phyloP scores from a whole-genome alignment of 2,329 filamentous ascomycete species.

The Dactylonectria estremocensis region DNA sequence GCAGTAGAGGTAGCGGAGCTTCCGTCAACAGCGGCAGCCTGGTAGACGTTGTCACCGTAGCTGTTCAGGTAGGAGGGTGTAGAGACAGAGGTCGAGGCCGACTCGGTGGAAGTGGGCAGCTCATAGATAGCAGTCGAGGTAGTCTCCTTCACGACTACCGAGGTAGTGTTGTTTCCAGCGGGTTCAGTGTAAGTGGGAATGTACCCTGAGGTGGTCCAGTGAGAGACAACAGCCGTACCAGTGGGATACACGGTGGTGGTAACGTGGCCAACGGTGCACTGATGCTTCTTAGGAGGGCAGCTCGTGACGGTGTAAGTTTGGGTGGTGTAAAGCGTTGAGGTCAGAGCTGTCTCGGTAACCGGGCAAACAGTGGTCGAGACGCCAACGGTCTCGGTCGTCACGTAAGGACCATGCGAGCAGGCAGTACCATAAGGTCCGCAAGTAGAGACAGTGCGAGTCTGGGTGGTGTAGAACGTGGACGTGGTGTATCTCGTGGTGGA shows the following conservation, averaged over 20 bases:
- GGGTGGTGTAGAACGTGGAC: conserved; percentile 42
- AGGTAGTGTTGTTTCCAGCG: background rate
- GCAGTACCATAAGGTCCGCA: conserved; percentile 39
- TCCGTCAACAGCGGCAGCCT: conserved; percentile 13
- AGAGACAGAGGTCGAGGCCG: background rate
- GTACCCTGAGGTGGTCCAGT: conserved; percentile 5
- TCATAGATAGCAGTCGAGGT: background rate
- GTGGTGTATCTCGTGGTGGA: conserved; percentile 38
- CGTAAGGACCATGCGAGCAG: conserved; percentile 27
- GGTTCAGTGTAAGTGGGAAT: conserved; percentile 1
- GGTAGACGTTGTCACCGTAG: conserved; percentile 5
- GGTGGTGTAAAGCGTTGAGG: conserved; percentile 39
- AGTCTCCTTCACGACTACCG: conserved; percentile 1
- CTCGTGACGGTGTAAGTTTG: conserved; percentile 49
- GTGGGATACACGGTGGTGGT: conserved; percentile 46
- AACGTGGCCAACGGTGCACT: conserved; percentile 49
- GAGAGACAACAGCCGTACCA: conserved; percentile 53
- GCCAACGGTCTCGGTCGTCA: conserved; percentile 50
- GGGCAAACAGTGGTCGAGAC: conserved; percentile 24
- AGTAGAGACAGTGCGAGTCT: conserved; percentile 39
- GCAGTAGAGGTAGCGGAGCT: conserved; percentile 18
- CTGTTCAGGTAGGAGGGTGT: conserved; percentile 11
- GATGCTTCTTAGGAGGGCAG: conserved; percentile 46
- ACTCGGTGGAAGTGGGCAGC: conserved; percentile 26
- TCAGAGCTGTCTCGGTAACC: conserved; percentile 16